Evolutionary conservation across 345 rosid genomes (phyloP), one percentile per base, ranked within the genome.

Genomic region (Noccaea caerulescens): DNA sequence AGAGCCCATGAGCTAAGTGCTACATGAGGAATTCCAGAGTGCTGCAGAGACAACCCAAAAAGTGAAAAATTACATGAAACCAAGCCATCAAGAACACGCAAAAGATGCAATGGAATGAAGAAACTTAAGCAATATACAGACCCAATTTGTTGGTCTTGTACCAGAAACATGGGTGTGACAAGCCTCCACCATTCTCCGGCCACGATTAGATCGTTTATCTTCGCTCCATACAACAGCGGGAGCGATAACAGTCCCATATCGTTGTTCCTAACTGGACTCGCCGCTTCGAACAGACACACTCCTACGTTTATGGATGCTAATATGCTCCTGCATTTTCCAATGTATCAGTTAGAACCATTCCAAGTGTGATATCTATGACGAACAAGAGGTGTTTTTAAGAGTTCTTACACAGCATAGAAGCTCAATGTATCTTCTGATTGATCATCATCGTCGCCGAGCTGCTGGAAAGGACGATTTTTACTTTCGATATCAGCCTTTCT

Each of bases 141-240:
- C 94, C 96, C 88, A 87, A 72, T 81, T 80, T 71, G 76, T 85
- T 78, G 85, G 82, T 87, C 91, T 80, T 90, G 98, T 93, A 93
- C 98, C 97, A 90, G 98, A 93, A 93, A 93, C 93, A 90, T 93
- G 27, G 98, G 97, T 10, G 97, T 93, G 78, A 93, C 74, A 2
- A 93, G 93, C 81, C 97, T 86, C 98, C 98, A 93, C 98, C 98
- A 93, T 75, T 93, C 97, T 59, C 98, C 97, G 42, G 81, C 80
- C 30, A 93, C 68, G 82, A 93, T 88, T 76, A 90, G 78, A 78
- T 86, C 84, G 25, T 93, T 93, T 72, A 90, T 86, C 86, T 93
- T 93, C 10, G 97, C 96, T 56, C 98, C 97, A 14, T 90, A 90
- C 30, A 93, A 57, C 5, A 85, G 63, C 2, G 97, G 98, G 8